phyloP scores from a whole-genome alignment of 2,329 filamentous ascomycete genomes.

The Cadophora sp. region DNA sequence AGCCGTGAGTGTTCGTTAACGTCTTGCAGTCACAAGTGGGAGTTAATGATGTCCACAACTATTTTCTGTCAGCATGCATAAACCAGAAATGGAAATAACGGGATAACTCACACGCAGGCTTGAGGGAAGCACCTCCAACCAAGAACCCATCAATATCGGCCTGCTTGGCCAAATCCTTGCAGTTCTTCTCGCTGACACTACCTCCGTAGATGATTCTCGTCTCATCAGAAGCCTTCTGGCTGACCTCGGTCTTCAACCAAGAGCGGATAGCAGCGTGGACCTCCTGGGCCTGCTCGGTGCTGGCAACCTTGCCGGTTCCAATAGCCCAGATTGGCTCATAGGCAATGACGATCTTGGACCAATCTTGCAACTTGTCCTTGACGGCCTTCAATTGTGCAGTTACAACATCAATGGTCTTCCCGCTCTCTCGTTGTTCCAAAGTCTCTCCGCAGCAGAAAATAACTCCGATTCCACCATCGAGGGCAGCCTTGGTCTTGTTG shows the following conservation, averaged over 20 bases:
- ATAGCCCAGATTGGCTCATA: conserved; percentile 99
- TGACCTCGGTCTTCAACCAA: conserved; percentile 83
- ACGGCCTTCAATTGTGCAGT: conserved; percentile 86
- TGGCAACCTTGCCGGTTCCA: conserved; percentile 93
- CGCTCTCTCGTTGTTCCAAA: conserved; percentile 87
- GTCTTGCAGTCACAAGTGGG: conserved; percentile 48
- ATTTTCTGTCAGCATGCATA: conserved; percentile 24
- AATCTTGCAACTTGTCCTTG: conserved; percentile 80
- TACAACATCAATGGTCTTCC: conserved; percentile 85
- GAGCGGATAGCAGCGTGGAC: conserved; percentile 90
- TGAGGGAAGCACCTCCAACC: conserved; percentile 93
- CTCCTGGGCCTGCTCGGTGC: conserved; percentile 89
- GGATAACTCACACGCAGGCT: conserved; percentile 82
- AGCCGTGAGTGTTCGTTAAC: conserved; percentile 30
- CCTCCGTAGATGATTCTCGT: conserved; percentile 97
- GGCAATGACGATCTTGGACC: conserved; percentile 93
- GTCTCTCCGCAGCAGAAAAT: conserved; percentile 98
- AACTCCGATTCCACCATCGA: conserved; percentile 85
- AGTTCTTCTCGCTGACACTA: conserved; percentile 98
- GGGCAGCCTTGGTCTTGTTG: conserved; percentile 91
- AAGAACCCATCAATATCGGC: conserved; percentile 97
- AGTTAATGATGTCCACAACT: conserved; percentile 73
- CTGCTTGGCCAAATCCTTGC: conserved; percentile 89
- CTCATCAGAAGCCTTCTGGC: conserved; percentile 77
- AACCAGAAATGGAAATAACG: background rate